A percentile compares a stretch with the other conserved stretches of the same genome.
These are phyloP conservation scores for Debaryomycetaceae sp. DNA, from an alignment of 1,139 yeast genomes.

Conservation along the genomic window DNA sequence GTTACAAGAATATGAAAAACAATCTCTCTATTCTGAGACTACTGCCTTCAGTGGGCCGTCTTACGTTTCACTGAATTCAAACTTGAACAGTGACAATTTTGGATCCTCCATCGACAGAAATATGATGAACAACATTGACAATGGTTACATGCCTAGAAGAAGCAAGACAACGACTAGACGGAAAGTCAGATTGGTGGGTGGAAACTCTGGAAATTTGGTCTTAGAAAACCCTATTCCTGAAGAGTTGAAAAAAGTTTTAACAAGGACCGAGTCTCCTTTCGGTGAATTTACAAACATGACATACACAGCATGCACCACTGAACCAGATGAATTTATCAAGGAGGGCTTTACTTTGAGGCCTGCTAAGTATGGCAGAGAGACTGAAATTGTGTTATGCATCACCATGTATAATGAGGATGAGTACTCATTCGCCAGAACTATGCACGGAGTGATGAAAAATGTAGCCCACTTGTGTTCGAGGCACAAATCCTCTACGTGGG, in stretches of 20 bases:
- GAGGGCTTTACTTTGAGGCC: conserved; percentile 85
- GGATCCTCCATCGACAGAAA: conserved; percentile 45
- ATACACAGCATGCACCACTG: conserved; percentile 89
- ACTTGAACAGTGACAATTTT: conserved; percentile 34
- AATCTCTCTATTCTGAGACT: conserved; percentile 36
- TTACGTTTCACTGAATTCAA: conserved; percentile 17
- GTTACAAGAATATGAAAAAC: conserved; percentile 32
- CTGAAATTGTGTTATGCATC: conserved; percentile 83
- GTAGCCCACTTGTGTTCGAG: conserved; percentile 83
- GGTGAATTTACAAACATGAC: conserved; percentile 95
- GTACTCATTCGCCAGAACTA: conserved; percentile 78
- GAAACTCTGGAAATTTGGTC: conserved; percentile 70
- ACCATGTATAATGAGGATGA: conserved; percentile 98
- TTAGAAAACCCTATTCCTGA: conserved; percentile 92
- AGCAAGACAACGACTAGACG: conserved; percentile 36
- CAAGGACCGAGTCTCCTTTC: conserved; percentile 68
- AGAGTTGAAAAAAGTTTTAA: conserved; percentile 72
- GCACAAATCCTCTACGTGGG: conserved; percentile 83
- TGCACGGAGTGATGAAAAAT: conserved; percentile 91
- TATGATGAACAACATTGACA: conserved; percentile 41
- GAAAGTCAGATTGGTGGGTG: conserved; percentile 61
- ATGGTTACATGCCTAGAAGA: conserved; percentile 37
- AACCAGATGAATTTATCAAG: conserved; percentile 76
- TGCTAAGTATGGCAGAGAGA: conserved; percentile 79
- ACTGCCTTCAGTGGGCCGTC: conserved; percentile 38